phyloP scores from a whole-genome alignment of 2,329 filamentous ascomycete species.

The Myriangium duriaei region DNA sequence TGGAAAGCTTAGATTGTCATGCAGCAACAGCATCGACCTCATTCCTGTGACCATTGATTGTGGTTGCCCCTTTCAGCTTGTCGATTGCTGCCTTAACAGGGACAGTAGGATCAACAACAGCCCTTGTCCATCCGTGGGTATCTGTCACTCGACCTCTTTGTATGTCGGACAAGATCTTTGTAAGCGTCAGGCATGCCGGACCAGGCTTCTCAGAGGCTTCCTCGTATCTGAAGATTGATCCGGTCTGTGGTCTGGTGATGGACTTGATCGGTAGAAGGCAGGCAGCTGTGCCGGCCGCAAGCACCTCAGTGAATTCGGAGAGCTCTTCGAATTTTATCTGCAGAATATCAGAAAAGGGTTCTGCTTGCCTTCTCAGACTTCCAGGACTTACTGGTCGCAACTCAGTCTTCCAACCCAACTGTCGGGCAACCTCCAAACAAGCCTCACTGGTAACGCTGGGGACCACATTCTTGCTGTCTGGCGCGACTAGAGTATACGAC shows the following conservation, averaged over 20 bases:
- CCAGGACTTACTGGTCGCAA: constrained; percentile 46
- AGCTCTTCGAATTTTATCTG: constrained; percentile 57
- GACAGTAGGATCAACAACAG: no score
- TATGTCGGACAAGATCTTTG: constrained; percentile 69
- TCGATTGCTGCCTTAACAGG: no score
- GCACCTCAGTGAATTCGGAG: constrained; percentile 57
- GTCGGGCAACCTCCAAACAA: constrained; percentile 60
- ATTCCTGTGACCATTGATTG: no score
- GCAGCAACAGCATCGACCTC: no score
- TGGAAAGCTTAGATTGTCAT: no score
- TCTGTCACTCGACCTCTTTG: constrained; percentile 73
- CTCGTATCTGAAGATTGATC: constrained; percentile 44
- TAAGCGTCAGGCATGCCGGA: constrained; percentile 56
- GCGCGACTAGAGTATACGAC: constrained; percentile 62
- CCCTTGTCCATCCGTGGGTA: constrained; percentile 64
- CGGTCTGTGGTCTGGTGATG: constrained; percentile 57
- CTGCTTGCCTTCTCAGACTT: not conserved
- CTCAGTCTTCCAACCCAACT: constrained; percentile 77
- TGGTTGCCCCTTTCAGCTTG: no score
- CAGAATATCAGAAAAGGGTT: not conserved
- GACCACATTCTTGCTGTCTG: constrained; percentile 78
- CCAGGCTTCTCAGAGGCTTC: constrained; percentile 56
- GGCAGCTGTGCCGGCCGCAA: constrained; percentile 85
- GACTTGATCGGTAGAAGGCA: constrained; percentile 84
- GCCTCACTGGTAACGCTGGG: constrained; percentile 75